Percentiles rank a stretch among this genome's conserved stretches.
These are phyloP conservation scores for Cotoneaster glaucophyllus DNA, from an alignment of 306 rosid genomes.

Conservation along the genomic window DNA sequence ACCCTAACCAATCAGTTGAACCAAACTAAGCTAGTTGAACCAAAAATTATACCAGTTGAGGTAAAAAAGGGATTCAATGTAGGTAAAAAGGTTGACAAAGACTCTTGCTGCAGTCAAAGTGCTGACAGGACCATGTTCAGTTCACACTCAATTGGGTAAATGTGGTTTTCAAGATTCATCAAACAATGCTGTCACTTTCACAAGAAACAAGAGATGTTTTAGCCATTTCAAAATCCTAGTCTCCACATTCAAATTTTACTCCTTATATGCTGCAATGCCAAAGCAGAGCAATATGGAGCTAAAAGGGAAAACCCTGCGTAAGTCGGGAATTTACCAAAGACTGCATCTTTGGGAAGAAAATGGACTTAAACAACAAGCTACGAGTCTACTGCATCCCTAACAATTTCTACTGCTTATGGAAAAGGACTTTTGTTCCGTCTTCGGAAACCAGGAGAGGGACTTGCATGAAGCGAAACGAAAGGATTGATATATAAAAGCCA, in stretches of 20 bases:
- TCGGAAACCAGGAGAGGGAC: conserved; percentile 31
- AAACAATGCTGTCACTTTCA: conserved; percentile 2
- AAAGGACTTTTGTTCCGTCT: conserved; percentile 44
- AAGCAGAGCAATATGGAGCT: conserved; percentile 4
- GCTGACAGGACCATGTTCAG: conserved; percentile 21
- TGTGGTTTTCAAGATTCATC: conserved; percentile 30
- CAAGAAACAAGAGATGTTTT: neutral
- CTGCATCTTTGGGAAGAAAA: neutral
- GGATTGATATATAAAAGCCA: conserved; percentile 33
- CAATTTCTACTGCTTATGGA: conserved; percentile 39
- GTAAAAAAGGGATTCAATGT: conserved; percentile 4
- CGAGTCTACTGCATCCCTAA: conserved; percentile 25
- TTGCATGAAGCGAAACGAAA: neutral
- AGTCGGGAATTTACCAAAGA: conserved; percentile 22
- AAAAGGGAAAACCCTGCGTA: conserved; percentile 16
- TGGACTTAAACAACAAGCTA: conserved; percentile 17
- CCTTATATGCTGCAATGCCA: conserved; percentile 17
- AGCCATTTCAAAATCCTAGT: neutral
- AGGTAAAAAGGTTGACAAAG: neutral
- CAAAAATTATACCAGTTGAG: conserved; percentile 5
- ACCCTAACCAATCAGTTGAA: neutral
- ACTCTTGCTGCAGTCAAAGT: conserved; percentile 17
- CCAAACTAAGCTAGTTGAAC: neutral
- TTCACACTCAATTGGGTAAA: conserved; percentile 24
- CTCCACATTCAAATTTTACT: conserved; percentile 2